Percentiles rank a stretch among this genome's conserved stretches.
These are phyloP conservation scores for Botryotinia calthae DNA, from an alignment of 2,329 filamentous ascomycete genomes.

Conservation along the genomic window DNA sequence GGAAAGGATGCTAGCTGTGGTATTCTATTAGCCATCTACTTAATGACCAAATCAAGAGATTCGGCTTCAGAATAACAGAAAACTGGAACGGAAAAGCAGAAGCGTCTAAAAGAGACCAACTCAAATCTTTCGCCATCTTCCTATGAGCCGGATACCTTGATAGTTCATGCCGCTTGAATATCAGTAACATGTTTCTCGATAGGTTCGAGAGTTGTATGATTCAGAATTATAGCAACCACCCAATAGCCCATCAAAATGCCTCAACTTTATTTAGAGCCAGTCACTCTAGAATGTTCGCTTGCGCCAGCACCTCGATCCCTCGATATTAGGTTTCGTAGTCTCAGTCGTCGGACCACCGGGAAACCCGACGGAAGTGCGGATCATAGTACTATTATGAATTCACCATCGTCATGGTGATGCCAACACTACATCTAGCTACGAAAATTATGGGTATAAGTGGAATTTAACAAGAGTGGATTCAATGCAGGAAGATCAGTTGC, in stretches of 20 bases:
- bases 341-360: fast-evolving
- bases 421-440: not conserved
- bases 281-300: not conserved
- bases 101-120: not conserved
- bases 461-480: not conserved
- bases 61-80: not conserved
- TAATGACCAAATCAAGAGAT: not conserved
- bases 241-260: not conserved
- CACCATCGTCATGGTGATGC: not conserved
- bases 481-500: not conserved
- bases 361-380: not conserved
- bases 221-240: not conserved
- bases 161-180: not conserved
- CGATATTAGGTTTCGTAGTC: not conserved
- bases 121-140: not conserved
- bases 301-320: not conserved
- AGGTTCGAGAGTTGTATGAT: not conserved
- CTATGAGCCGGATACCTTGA: not conserved
- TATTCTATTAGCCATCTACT: not conserved
- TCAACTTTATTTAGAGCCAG: not conserved
- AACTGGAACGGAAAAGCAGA: not conserved
- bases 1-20: not conserved
- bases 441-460: not conserved
- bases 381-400: not conserved
- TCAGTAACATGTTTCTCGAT: not conserved